A percentile compares a stretch with the other conserved stretches of the same genome.
These are phyloP conservation scores for Mycosphaerella sp. DNA, from an alignment of 2,329 filamentous ascomycete species.

Conservation along the genomic window DNA sequence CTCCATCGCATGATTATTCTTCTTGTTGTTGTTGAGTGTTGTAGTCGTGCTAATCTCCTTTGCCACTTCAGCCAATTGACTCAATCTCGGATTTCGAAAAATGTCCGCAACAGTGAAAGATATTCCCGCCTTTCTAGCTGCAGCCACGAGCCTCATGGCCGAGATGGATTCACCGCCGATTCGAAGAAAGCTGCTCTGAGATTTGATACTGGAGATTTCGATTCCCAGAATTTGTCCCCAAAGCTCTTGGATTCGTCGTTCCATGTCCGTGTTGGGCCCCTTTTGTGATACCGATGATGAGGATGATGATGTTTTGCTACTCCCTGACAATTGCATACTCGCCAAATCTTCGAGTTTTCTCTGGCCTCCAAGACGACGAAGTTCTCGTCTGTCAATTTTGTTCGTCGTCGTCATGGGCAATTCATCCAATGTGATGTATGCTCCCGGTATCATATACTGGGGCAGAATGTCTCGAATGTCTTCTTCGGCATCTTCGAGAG, in stretches of 20 bases:
- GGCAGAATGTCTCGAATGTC: conserved; percentile 52
- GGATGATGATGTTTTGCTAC: not conserved
- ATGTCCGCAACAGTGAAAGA: conserved; percentile 40
- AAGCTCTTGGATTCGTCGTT: conserved; percentile 48
- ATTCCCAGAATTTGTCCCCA: conserved; percentile 48
- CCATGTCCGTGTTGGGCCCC: conserved; percentile 46
- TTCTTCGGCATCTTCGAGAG: conserved; percentile 38
- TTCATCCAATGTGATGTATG: conserved; percentile 57
- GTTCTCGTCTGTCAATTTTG: conserved; percentile 56
- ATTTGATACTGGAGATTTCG: conserved; percentile 41
- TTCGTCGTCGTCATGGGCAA: conserved; percentile 65
- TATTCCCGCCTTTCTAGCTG: conserved; percentile 34
- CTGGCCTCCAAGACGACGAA: conserved; percentile 44
- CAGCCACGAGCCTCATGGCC: conserved; percentile 42
- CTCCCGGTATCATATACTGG: conserved; percentile 68
- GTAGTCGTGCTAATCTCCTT: not conserved
- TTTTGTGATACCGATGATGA: conserved; percentile 19
- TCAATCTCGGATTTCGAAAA: conserved; percentile 33
- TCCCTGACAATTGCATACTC: conserved; percentile 18
- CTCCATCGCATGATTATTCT: not conserved
- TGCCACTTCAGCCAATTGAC: not conserved
- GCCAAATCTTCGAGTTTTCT: conserved; percentile 38
- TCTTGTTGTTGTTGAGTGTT: not conserved
- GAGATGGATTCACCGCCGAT: conserved; percentile 44
- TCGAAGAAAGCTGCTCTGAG: conserved; percentile 50